A percentile compares a stretch with the other conserved stretches of the same genome.
Conservation (phyloP, 345 rosid genomes). For the Syzygium grande region DNA sequence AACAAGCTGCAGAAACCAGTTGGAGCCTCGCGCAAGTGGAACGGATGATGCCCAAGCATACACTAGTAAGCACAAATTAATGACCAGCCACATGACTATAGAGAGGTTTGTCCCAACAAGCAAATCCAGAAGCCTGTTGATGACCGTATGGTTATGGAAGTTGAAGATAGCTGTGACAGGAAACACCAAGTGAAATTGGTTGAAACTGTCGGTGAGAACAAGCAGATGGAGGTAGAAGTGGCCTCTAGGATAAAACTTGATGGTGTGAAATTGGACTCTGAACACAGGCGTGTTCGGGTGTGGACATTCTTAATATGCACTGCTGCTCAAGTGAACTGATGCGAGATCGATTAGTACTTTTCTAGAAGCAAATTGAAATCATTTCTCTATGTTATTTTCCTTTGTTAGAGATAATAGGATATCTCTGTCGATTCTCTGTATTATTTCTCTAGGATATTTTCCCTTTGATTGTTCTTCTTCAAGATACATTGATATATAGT, state of each 20-base stretch:
- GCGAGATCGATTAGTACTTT: constrained; percentile 52
- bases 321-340: constrained; percentile 34
- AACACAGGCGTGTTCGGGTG: too few species aligned
- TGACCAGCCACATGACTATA: background rate
- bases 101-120: background rate
- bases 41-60: background rate
- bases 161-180: too few species aligned
- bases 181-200: too few species aligned
- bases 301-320: constrained; percentile 38
- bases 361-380: constrained; percentile 67
- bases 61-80: background rate
- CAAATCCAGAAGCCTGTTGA: background rate
- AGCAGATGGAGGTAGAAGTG: too few species aligned
- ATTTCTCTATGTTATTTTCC: background rate
- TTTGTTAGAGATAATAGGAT: background rate
- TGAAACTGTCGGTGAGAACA: too few species aligned
- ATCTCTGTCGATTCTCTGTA: background rate
- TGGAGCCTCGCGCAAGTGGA: rapidly evolving
- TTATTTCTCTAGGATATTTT: background rate
- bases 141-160: too few species aligned
- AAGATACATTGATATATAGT: too few species aligned
- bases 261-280: too few species aligned
- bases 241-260: too few species aligned
- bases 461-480: background rate
- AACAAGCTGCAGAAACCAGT: background rate